Percentiles rank a stretch among this genome's conserved stretches.
These are phyloP conservation scores for Lotus japonicus DNA, from an alignment of 306 rosid species.

Conservation along the genomic window DNA sequence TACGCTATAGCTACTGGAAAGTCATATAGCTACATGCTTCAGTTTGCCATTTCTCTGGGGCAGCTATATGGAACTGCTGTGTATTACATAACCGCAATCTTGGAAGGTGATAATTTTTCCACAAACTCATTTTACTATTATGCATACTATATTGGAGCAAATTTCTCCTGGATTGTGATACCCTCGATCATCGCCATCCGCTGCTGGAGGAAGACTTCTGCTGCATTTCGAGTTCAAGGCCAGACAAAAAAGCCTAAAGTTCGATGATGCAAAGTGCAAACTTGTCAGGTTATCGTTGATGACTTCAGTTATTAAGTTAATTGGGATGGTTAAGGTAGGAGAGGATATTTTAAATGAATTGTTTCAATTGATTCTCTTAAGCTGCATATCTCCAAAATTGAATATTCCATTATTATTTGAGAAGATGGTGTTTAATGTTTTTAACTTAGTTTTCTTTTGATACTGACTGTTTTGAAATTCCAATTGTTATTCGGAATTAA, in stretches of 20 bases:
- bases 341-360: not conserved
- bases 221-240: constrained; percentile 38
- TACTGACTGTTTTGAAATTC: too few species aligned
- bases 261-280: constrained; percentile 36
- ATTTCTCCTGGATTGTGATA: constrained; percentile 64
- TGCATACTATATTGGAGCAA: constrained; percentile 66
- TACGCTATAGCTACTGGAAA: constrained; percentile 71
- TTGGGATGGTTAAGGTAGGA: not conserved
- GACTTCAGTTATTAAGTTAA: not conserved
- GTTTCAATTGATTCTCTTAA: not conserved
- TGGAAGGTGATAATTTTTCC: constrained; percentile 81
- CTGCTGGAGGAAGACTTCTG: constrained; percentile 75
- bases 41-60: constrained; percentile 75
- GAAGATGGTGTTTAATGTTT: not conserved
- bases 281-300: not conserved
- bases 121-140: constrained; percentile 57
- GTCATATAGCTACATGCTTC: constrained; percentile 73
- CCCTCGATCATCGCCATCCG: constrained; percentile 57
- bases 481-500: not conserved
- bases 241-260: constrained; percentile 56
- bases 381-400: not conserved
- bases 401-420: not conserved
- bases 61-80: constrained; percentile 74
- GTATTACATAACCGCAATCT: constrained; percentile 57
- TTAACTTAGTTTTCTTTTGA: not conserved